Base-by-base conservation (phyloP, 208 protist species). In the Histomonas meleagridis region DNA sequence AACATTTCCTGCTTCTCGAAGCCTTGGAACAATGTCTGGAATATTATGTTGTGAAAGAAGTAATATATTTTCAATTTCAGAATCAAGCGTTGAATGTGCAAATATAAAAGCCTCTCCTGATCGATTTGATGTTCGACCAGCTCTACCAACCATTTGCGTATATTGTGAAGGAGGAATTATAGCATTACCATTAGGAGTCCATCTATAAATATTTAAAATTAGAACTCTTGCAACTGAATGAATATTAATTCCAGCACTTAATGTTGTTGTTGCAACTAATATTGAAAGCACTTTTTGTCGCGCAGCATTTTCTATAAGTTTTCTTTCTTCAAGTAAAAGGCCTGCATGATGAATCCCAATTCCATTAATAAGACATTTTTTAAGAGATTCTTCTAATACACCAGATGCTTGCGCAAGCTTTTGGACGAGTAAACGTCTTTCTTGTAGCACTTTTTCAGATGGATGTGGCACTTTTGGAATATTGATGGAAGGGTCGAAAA, bases 81-180 rank as follows among this genome's bases (percentile, higher is more conserved):
- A 28, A 12, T 86, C 46, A 7, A 10, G 23, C 10, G 43, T 86
- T 57, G 76, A 86, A n/a, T 86, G 43, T 7, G 23, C 16, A 28
- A 51, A 53, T 5, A 86, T 55, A 16, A 53, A 86, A 40, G 76
- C 76, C 38, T 86, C 76, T 28, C 76, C 76, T 26, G 76, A 14
- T n/a, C 43, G 23, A n/a, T 65, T 12, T 3, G 40, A 40, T 51
- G 40, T 86, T 57, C 76, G 9, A 38, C 76, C 76, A 57, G 76
- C 76, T 43, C 76, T 86, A 55, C 76, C 76, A 86, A 86, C 76
- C 76, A 86, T 86, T 28, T 86, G 76, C 2, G 46, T 86, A n/a
- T 32, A 86, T n/a, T 86, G 76, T 12, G 46, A 9, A n/a, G 4
- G 26, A 18, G 76, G 76, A 21, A 86, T 86, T 35, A 40, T 16